phyloP scores from a whole-genome alignment of 768 basidiomycete genomes.

The Calocybe gangraenosa region DNA sequence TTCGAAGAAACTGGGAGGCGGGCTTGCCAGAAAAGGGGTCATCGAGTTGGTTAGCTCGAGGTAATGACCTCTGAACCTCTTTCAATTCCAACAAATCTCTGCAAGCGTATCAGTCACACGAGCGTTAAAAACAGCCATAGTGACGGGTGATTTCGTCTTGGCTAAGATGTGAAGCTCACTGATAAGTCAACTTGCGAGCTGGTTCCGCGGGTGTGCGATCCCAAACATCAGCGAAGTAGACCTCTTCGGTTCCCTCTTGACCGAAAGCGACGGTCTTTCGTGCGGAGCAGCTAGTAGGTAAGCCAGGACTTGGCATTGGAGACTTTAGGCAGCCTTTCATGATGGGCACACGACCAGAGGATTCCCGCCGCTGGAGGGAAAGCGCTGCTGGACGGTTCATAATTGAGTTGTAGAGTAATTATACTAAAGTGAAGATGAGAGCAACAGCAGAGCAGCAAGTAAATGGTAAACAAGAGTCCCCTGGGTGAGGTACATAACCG shows the following conservation, averaged over 20 bases:
- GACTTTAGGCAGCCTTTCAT: slow-evolving; percentile 40
- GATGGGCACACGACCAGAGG: slow-evolving; percentile 14
- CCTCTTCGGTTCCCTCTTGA: slow-evolving; percentile 47
- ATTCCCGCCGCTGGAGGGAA: slow-evolving; percentile 5
- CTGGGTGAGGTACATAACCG: slow-evolving; percentile 4
- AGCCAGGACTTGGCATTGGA: slow-evolving; percentile 19
- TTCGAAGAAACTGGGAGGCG: slow-evolving; percentile 37
- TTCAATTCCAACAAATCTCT: slow-evolving; percentile 68
- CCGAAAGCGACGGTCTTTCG: slow-evolving; percentile 65
- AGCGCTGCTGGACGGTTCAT: slow-evolving; percentile 4
- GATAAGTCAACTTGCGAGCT: slow-evolving; percentile 56
- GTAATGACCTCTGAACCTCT: slow-evolving; percentile 62
- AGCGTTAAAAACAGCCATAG: slow-evolving; percentile 3
- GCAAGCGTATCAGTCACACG: slow-evolving; percentile 13
- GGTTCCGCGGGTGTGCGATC: slow-evolving; percentile 71
- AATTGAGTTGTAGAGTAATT: background rate
- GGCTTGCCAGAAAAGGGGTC: slow-evolving; percentile 38
- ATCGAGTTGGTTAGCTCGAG: slow-evolving; percentile 48
- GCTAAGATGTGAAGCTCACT: slow-evolving; percentile 42
- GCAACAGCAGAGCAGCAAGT: background rate
- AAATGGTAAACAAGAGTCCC: slow-evolving; percentile 9
- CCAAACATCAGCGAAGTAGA: slow-evolving; percentile 73
- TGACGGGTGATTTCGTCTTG: slow-evolving; percentile 5
- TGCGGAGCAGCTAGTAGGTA: slow-evolving; percentile 4
- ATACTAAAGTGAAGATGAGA: background rate